A percentile compares a stretch with the other conserved stretches of the same genome.
phyloP scores from a whole-genome alignment of 139 green algal genomes.

The Chlorella sp. region DNA sequence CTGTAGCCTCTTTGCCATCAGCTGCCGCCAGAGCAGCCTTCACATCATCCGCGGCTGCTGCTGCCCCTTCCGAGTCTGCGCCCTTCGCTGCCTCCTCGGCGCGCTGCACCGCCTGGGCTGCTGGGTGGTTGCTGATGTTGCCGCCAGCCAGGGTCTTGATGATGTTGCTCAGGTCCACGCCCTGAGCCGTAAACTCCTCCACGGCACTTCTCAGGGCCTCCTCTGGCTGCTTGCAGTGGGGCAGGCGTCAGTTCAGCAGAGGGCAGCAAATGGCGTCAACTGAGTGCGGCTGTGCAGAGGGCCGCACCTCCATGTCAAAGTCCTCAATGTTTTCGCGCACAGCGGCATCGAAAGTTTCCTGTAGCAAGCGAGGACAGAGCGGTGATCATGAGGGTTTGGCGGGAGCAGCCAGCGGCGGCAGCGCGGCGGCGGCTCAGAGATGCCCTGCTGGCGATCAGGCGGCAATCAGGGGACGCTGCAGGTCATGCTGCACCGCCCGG shows the following conservation, averaged over 20 bases:
- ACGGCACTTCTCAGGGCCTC: constrained; percentile 77
- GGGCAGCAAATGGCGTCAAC: background rate
- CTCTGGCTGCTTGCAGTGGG: constrained; percentile 56
- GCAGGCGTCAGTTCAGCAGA: background rate
- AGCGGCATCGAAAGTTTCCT: constrained; percentile 85
- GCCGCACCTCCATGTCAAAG: constrained; percentile 87
- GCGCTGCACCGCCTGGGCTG: background rate
- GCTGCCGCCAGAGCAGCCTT: background rate
- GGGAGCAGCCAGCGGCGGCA: too few species aligned
- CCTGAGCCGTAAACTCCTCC: constrained; percentile 81
- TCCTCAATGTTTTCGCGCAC: constrained; percentile 85
- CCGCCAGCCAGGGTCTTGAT: constrained; percentile 54
- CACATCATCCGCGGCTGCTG: background rate
- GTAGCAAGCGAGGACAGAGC: too few species aligned
- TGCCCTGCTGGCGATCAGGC: too few species aligned
- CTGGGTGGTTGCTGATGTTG: constrained; percentile 43
- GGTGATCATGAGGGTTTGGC: too few species aligned
- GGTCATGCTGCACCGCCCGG: too few species aligned
- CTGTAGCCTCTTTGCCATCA: background rate
- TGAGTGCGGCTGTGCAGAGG: background rate
- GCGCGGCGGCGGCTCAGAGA: too few species aligned
- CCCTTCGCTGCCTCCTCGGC: background rate
- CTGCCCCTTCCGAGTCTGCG: background rate
- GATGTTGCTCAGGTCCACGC: constrained; percentile 78
- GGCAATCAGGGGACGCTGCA: too few species aligned